Conservation (phyloP, 208 protist genomes). For the Crithidia thermophila region DNA sequence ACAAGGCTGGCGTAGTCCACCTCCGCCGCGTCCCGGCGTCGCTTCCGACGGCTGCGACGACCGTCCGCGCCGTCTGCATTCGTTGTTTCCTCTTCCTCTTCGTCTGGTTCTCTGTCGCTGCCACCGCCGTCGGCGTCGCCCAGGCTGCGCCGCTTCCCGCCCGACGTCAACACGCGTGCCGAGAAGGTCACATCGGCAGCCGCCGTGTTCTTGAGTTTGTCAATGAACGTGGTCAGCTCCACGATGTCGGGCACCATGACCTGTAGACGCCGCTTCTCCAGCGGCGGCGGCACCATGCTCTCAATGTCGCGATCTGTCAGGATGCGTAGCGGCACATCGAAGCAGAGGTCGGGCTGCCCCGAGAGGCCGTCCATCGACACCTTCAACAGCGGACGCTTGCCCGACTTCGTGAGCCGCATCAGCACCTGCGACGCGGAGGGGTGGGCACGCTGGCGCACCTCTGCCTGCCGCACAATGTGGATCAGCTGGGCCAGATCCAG, state of each 20-base stretch:
- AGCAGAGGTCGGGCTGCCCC: slow-evolving; percentile 59
- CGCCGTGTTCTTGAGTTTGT: slow-evolving; percentile 66
- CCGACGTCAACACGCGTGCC: slow-evolving; percentile 11
- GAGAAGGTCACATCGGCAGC: slow-evolving; percentile 70
- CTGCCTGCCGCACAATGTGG: slow-evolving; percentile 70
- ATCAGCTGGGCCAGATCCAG: slow-evolving; percentile 62
- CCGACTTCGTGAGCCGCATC: slow-evolving; percentile 57
- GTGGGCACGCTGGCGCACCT: slow-evolving; percentile 35
- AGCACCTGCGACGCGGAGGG: slow-evolving; percentile 36
- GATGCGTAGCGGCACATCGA: slow-evolving; percentile 81
- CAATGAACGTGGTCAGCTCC: slow-evolving; percentile 79
- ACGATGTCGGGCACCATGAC: slow-evolving; percentile 60
- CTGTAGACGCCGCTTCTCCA: slow-evolving; percentile 53
- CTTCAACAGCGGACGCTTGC: slow-evolving; percentile 29
- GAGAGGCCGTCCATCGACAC: slow-evolving; percentile 43
- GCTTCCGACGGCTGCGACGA: background rate
- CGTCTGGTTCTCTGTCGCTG: background rate
- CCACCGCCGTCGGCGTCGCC: slow-evolving; percentile 18
- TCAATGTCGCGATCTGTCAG: slow-evolving; percentile 61
- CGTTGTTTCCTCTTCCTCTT: background rate
- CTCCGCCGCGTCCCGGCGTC: background rate
- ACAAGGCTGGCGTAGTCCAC: slow-evolving; percentile 35
- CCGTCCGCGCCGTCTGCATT: background rate
- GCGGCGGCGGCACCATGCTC: slow-evolving; percentile 46
- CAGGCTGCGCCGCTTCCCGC: background rate